A percentile compares a stretch with the other conserved stretches of the same genome.
These are phyloP conservation scores for Populus deltoides DNA, from an alignment of 345 rosid species.

Conservation along the genomic window DNA sequence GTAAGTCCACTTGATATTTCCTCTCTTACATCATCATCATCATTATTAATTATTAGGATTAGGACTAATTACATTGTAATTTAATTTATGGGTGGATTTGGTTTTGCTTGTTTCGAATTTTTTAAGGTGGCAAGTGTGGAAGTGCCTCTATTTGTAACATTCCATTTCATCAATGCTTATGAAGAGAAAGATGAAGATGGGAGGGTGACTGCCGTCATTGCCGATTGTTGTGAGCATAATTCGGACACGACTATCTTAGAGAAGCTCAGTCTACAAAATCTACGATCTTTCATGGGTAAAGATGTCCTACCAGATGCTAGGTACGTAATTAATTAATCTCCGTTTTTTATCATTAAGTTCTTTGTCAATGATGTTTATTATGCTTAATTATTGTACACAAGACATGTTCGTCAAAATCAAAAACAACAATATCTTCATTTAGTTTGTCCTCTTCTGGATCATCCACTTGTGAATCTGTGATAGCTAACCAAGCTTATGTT, in stretches of 20 bases:
- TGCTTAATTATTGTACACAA: background rate
- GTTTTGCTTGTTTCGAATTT: background rate
- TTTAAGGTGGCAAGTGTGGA: conserved; percentile 86
- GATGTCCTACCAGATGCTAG: conserved; percentile 86
- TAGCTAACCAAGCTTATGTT: background rate
- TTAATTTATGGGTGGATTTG: background rate
- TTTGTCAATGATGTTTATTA: background rate
- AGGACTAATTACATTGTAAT: background rate
- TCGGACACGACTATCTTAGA: conserved; percentile 80
- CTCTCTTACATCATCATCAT: background rate
- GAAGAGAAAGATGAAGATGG: conserved; percentile 85
- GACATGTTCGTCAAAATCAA: background rate
- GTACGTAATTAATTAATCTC: conserved; percentile 19
- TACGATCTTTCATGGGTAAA: conserved; percentile 54
- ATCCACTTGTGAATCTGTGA: too few species aligned
- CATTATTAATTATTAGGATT: background rate
- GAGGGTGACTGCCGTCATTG: conserved; percentile 54
- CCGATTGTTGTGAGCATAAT: conserved; percentile 90
- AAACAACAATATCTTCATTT: background rate
- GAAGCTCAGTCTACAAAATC: conserved; percentile 67
- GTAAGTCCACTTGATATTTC: conserved; percentile 40
- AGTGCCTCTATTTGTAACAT: conserved; percentile 78
- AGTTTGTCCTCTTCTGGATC: background rate
- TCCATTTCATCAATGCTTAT: conserved; percentile 94
- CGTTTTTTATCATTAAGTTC: background rate